Percentiles rank a stretch among this genome's conserved stretches.
Evolutionary conservation across 208 protist species (phyloP).

Genomic region (Acanthamoeba sp.): DNA sequence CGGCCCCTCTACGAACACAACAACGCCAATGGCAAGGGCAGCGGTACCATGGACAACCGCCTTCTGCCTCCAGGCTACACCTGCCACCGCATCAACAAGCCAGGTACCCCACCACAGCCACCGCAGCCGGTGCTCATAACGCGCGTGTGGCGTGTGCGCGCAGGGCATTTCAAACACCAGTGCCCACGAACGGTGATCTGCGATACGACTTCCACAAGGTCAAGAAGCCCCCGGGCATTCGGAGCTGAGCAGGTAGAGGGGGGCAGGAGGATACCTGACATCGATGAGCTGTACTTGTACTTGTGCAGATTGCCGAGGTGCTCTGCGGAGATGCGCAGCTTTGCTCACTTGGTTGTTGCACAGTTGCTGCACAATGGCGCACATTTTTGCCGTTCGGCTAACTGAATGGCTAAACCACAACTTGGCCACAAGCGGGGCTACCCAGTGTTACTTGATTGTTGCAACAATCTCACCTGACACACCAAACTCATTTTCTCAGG

Average conservation of each 20-base stretch:
- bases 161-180: conserved; percentile 84
- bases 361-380: too few relatives aligned
- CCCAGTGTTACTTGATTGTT: too few relatives aligned
- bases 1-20: neutral
- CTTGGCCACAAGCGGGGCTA: too few relatives aligned
- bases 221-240: conserved; percentile 85
- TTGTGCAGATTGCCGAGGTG: conserved; percentile 33
- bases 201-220: conserved; percentile 80
- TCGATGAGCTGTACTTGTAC: conserved; percentile 53
- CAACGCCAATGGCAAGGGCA: neutral
- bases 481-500: too few relatives aligned
- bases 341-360: neutral
- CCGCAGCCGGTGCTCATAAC: neutral
- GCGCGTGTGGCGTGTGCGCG: neutral
- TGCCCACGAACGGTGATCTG: conserved; percentile 87
- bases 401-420: too few relatives aligned
- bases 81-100: conserved; percentile 83
- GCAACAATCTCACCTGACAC: too few relatives aligned
- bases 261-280: neutral
- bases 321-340: neutral
- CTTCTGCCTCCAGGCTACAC: conserved; percentile 81
- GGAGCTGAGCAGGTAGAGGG: too few relatives aligned
- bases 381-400: too few relatives aligned
- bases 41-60: neutral
- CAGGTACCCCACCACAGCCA: neutral